Percentiles rank a stretch among this genome's conserved stretches.
Conservation (phyloP, 441 rosid genomes). For the Erodium moschatum region DNA sequence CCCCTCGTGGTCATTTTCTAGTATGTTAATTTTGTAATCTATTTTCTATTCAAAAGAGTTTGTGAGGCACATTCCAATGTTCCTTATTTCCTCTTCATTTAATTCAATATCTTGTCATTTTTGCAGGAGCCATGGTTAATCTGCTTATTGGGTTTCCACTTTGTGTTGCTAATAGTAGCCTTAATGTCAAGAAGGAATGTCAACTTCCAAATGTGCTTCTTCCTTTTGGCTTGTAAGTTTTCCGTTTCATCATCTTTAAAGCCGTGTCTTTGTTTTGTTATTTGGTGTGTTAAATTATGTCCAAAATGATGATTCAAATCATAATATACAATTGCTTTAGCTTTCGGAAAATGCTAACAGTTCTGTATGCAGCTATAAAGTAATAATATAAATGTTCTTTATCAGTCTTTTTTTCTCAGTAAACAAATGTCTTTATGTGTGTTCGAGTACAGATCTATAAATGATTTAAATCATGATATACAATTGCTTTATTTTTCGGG, state of each 20-base stretch:
- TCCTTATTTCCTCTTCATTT: not conserved
- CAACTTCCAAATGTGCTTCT: constrained; percentile 77
- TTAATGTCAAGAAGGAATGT: constrained; percentile 51
- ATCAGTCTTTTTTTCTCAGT: not conserved
- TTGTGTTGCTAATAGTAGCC: constrained; percentile 41
- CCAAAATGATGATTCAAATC: not conserved
- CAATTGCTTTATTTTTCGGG: no score
- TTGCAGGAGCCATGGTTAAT: constrained; percentile 75
- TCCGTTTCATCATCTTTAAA: not conserved
- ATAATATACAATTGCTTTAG: not conserved
- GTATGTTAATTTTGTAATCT: not conserved
- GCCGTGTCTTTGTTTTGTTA: not conserved
- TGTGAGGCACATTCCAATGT: constrained; percentile 7
- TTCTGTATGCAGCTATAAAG: not conserved
- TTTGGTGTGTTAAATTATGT: not conserved
- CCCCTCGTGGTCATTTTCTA: not conserved
- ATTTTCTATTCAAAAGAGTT: not conserved
- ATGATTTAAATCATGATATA: no score
- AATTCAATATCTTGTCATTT: not conserved
- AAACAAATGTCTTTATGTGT: no score
- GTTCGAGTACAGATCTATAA: no score
- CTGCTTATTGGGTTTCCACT: constrained; percentile 56
- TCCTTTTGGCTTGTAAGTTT: constrained; percentile 70
- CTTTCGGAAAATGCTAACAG: not conserved
- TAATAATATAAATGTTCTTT: no score